Base-by-base conservation (phyloP, 306 rosid species). In the Abrus precatorius region DNA sequence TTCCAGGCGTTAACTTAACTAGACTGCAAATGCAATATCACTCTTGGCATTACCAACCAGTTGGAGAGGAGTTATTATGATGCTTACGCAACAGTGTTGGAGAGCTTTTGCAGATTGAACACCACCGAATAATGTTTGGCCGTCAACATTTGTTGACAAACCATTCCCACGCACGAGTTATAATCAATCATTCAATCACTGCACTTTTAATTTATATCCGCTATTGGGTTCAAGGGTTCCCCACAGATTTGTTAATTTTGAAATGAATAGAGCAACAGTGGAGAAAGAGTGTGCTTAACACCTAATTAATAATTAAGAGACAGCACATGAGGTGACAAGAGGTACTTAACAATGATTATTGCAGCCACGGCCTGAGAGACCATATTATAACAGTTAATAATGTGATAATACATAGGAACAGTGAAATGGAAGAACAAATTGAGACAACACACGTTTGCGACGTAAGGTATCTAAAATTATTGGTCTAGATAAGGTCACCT, bases 41-140 rank as follows among this genome's bases (percentile, higher is more conserved):
- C 3, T 49, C 8, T 30, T 69, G 7, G 32, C 27, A 54, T 72
- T 54, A 72, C 52, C 53, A 67, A 48, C 28, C 48, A 30, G 30
- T 2, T n/a, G 13, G 20, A 13, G 29, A 27, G n/a, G 27, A 20
- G 6, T 61, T 30, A 30, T 59, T 6, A 59, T 30, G 9, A 6
- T 43, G 5, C 47, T 43, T 36, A 36, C 40, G 4, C 40, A 36
- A 36, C 40, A 36, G 12, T 20, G 20, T 20, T 20, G 20, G 20
- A 20, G 20, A 20, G 20, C 20, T 20, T 20, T 43, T 9, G 43
- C 55, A 78, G 77, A 72, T 33, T 63, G 75, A 57, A 78, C 34
- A 47, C 56, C 49, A 88, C 47, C 54, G 3, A 38, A 3, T 70
- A 34, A 52, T 59, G 68, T 74, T 82, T 82, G 81, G 88, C 72